phyloP scores from a whole-genome alignment of 2,329 filamentous ascomycete species.

The Aureobasidium leucospermi region DNA sequence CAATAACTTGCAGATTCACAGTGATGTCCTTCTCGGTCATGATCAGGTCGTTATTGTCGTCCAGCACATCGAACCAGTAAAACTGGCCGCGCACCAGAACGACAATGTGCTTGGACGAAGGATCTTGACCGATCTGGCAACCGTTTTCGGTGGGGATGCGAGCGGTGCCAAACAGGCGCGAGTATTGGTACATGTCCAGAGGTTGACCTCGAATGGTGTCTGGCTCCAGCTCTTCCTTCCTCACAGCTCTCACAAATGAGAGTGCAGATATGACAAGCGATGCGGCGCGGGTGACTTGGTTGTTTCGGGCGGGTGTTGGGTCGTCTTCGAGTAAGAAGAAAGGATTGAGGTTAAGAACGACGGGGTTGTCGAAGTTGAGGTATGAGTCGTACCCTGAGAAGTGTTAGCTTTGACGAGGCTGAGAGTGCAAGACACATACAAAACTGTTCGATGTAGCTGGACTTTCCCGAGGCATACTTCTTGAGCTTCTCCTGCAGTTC shows the following conservation, averaged over 20 bases:
- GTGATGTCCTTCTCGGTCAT: slow-evolving; percentile 94
- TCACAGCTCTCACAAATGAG: slow-evolving; percentile 85
- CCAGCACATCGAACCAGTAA: slow-evolving; percentile 97
- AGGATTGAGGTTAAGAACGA: slow-evolving; percentile 93
- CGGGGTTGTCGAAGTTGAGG: slow-evolving; percentile 93
- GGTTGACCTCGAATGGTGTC: slow-evolving; percentile 78
- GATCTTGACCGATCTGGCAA: slow-evolving; percentile 92
- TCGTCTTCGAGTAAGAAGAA: slow-evolving; percentile 98
- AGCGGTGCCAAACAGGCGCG: slow-evolving; percentile 87
- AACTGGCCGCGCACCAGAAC: slow-evolving; percentile 93
- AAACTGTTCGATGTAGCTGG: slow-evolving; percentile 97
- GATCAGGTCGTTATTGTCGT: slow-evolving; percentile 88
- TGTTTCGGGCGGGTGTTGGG: slow-evolving; percentile 89
- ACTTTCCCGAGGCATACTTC: slow-evolving; percentile 81
- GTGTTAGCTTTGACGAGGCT: background rate
- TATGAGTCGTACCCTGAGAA: slow-evolving; percentile 91
- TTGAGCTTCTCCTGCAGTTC: slow-evolving; percentile 82
- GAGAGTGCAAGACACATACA: slow-evolving; percentile 51
- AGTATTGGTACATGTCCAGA: slow-evolving; percentile 98
- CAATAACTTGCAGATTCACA: slow-evolving; percentile 83
- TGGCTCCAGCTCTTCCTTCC: slow-evolving; percentile 85
- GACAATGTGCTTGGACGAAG: slow-evolving; percentile 84
- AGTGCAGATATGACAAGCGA: slow-evolving; percentile 85
- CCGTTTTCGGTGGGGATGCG: slow-evolving; percentile 89
- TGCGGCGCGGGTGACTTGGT: slow-evolving; percentile 89